Evolutionary conservation across 164 flowering plant species (phyloP).

Genomic region (Nelumbo lutea): DNA sequence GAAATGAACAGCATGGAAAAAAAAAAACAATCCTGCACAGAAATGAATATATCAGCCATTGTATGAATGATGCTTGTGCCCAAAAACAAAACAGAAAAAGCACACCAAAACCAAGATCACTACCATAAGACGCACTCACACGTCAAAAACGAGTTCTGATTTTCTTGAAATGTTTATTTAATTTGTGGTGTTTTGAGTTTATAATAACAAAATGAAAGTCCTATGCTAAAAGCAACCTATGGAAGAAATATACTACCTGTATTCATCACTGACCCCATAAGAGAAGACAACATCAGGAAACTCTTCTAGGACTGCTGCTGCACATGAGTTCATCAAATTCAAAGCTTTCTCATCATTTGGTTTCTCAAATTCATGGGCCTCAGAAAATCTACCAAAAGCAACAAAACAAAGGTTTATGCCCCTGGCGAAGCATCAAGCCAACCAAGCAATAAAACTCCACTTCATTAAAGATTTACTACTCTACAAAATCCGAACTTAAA

Average conservation of each 20-base stretch:
- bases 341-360: slow-evolving; percentile 79
- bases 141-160: too few relatives aligned
- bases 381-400: slow-evolving; percentile 56
- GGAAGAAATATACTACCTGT: slow-evolving; percentile 43
- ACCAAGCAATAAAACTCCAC: not conserved
- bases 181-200: too few relatives aligned
- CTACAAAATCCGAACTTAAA: not conserved
- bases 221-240: not conserved
- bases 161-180: too few relatives aligned
- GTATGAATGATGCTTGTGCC: too few relatives aligned
- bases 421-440: not conserved
- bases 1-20: too few relatives aligned
- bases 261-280: slow-evolving; percentile 91
- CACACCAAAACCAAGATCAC: too few relatives aligned
- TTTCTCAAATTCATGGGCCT: slow-evolving; percentile 80
- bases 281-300: slow-evolving; percentile 67
- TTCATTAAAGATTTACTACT: too few relatives aligned
- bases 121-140: too few relatives aligned
- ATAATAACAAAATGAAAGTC: too few relatives aligned
- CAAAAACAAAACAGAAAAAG: too few relatives aligned
- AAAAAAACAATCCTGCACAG: too few relatives aligned
- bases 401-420: slow-evolving; percentile 1
- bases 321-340: slow-evolving; percentile 88
- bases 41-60: too few relatives aligned
- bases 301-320: slow-evolving; percentile 58